A percentile compares a stretch with the other conserved stretches of the same genome.
phyloP scores from a whole-genome alignment of 192 early-diverging fungal genomes.

The Backusella parvicylindrica region DNA sequence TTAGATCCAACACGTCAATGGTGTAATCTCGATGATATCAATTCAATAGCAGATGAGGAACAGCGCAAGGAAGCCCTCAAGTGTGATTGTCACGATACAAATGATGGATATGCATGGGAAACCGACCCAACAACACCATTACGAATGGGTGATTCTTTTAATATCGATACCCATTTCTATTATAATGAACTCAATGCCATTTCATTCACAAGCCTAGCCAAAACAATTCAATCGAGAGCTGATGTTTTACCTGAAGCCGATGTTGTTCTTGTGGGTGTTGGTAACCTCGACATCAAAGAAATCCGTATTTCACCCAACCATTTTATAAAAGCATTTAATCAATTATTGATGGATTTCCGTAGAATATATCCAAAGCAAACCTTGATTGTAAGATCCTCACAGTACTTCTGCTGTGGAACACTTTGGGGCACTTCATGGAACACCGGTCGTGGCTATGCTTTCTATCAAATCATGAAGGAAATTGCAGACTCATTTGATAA shows the following conservation, averaged over 20 bases:
- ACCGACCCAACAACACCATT: constrained; percentile 18
- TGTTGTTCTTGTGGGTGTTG: constrained; percentile 23
- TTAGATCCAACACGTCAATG: constrained; percentile 18
- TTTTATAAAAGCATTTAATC: constrained; percentile 9
- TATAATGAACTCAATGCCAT: not conserved
- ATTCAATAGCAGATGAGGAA: not conserved
- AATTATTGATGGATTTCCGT: not conserved
- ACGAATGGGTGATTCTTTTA: constrained; percentile 17
- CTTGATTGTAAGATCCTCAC: constrained; percentile 22
- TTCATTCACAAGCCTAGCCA: not conserved
- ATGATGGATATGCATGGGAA: constrained; percentile 20
- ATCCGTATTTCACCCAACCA: constrained; percentile 9
- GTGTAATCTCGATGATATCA: constrained; percentile 17
- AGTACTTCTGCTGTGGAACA: constrained; percentile 22
- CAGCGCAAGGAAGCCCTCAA: not conserved
- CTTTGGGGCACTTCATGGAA: constrained; percentile 27
- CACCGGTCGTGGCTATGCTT: constrained; percentile 18
- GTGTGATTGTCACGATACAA: constrained; percentile 25
- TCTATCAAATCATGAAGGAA: constrained; percentile 12
- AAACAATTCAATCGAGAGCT: not conserved
- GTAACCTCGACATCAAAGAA: constrained; percentile 21
- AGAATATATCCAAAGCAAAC: constrained; percentile 20
- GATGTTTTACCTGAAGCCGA: constrained; percentile 10
- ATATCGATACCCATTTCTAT: constrained; percentile 18
- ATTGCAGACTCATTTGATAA: not conserved